A percentile compares a stretch with the other conserved stretches of the same genome.
phyloP scores from a whole-genome alignment of 495 filamentous ascomycete species.

The Elaphomyces granulatus region DNA sequence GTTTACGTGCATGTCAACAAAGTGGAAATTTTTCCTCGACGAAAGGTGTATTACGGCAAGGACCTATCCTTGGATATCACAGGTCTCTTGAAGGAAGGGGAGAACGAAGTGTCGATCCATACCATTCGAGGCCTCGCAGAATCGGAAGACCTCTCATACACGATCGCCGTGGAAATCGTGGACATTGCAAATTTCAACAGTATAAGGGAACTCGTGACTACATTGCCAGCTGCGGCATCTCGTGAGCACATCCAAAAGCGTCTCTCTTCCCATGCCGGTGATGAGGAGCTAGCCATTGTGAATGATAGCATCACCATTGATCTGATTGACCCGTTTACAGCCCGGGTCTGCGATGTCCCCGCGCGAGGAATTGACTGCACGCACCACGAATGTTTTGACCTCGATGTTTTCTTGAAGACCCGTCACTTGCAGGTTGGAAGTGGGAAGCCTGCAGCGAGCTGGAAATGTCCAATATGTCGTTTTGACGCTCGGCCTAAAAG shows the following conservation, averaged over 20 bases:
- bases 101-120: slow-evolving; percentile 38
- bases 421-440: slow-evolving; percentile 32
- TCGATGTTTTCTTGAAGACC: slow-evolving; percentile 61
- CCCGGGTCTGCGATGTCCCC: slow-evolving; percentile 52
- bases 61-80: slow-evolving; percentile 66
- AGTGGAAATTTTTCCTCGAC: slow-evolving; percentile 38
- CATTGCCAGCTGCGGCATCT: slow-evolving; percentile 16
- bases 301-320: slow-evolving; percentile 51
- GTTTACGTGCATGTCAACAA: slow-evolving; percentile 58
- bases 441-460: slow-evolving; percentile 52
- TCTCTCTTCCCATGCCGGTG: slow-evolving; percentile 26
- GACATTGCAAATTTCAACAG: slow-evolving; percentile 35
- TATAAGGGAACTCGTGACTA: slow-evolving; percentile 30
- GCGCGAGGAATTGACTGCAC: slow-evolving; percentile 46
- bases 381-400: slow-evolving; percentile 81
- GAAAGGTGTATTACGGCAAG: slow-evolving; percentile 55
- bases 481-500: slow-evolving; percentile 56
- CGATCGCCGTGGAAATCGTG: slow-evolving; percentile 48
- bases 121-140: slow-evolving; percentile 30
- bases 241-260: slow-evolving; percentile 24
- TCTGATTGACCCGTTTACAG: slow-evolving; percentile 62
- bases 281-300: slow-evolving; percentile 57
- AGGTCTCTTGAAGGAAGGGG: slow-evolving; percentile 29
- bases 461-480: slow-evolving; percentile 71
- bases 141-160: slow-evolving; percentile 25